A percentile compares a stretch with the other conserved stretches of the same genome.
These are phyloP conservation scores for Albizia julibrissin DNA, from an alignment of 306 rosid species.

Conservation along the genomic window DNA sequence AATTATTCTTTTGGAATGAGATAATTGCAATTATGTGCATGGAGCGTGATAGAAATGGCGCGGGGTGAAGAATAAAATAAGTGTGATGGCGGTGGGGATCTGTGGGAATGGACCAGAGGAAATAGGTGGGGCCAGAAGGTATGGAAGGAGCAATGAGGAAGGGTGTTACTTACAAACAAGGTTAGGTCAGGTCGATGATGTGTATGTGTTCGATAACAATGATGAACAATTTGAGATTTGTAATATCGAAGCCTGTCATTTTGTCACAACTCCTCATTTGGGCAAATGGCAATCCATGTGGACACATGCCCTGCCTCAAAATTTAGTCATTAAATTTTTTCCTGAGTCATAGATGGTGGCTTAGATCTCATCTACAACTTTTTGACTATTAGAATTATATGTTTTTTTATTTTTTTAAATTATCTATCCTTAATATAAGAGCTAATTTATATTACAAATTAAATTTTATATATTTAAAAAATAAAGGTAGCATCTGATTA, in stretches of 20 bases:
- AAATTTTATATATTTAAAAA: too few relatives aligned
- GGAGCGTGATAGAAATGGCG: not conserved
- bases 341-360: too few relatives aligned
- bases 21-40: not conserved
- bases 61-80: not conserved
- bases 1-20: not conserved
- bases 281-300: constrained; percentile 8
- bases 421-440: too few relatives aligned
- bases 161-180: constrained; percentile 1
- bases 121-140: not conserved
- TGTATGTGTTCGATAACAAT: constrained; percentile 29
- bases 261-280: constrained; percentile 34
- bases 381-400: too few relatives aligned
- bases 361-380: too few relatives aligned
- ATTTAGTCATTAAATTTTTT: too few relatives aligned
- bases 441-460: too few relatives aligned
- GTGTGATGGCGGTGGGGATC: not conserved
- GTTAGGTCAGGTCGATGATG: constrained; percentile 9
- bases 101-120: not conserved
- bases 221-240: constrained; percentile 47
- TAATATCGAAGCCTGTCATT: constrained; percentile 40
- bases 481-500: too few relatives aligned
- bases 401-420: too few relatives aligned
- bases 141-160: not conserved
- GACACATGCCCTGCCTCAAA: constrained; percentile 10